Evolutionary conservation across 306 rosid species (phyloP).

Genomic region (Prunus armeniaca): DNA sequence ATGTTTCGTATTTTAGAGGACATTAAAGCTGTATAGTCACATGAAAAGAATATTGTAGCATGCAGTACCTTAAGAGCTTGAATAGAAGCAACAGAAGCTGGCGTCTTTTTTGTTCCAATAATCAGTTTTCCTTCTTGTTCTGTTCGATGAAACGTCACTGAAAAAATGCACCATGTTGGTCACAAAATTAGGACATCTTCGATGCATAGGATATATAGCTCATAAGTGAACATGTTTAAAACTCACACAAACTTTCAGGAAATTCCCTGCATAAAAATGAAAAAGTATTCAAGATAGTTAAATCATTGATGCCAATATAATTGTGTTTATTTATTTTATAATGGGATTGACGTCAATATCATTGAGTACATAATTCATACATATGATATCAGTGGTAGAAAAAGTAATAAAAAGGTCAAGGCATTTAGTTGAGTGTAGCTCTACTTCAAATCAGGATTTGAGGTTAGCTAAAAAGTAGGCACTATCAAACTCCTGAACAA

Average conservation of each 20-base stretch:
- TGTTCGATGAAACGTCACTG: constrained; percentile 25
- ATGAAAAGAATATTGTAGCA: background rate
- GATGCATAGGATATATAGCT: background rate
- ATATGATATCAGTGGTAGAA: background rate
- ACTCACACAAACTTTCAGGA: background rate
- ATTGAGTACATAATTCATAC: background rate
- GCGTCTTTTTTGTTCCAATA: constrained; percentile 22
- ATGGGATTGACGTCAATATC: background rate
- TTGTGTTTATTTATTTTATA: too few species aligned
- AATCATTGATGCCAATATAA: background rate
- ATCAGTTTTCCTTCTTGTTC: constrained; percentile 22
- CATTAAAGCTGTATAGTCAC: too few species aligned
- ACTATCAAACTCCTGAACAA: background rate
- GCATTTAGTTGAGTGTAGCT: background rate
- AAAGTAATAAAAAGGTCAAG: background rate
- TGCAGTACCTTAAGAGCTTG: constrained; percentile 13
- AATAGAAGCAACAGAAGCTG: background rate
- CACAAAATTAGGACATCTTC: background rate
- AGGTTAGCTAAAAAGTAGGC: background rate
- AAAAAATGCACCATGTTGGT: constrained; percentile 12
- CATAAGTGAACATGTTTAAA: background rate
- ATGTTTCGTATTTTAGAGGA: too few species aligned
- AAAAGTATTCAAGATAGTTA: background rate
- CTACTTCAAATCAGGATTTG: background rate
- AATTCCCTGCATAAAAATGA: background rate